A percentile compares a stretch with the other conserved stretches of the same genome.
phyloP scores from a whole-genome alignment of 2,329 filamentous ascomycete genomes.

The Pyricularia pennisetigena region DNA sequence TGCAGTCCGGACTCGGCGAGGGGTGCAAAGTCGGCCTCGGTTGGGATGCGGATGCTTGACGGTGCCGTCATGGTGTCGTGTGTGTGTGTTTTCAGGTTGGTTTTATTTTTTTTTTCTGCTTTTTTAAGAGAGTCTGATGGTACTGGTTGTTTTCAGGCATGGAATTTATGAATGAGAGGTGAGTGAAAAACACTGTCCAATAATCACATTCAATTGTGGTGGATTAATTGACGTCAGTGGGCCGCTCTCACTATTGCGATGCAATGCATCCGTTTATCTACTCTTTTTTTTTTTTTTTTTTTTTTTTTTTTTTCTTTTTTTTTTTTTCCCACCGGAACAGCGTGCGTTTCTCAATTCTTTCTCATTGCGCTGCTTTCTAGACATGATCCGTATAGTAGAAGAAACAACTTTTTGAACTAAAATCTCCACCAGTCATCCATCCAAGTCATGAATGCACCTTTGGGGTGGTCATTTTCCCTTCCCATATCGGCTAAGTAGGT shows the following conservation, averaged over 20 bases:
- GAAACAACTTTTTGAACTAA: no score
- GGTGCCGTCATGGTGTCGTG: background rate
- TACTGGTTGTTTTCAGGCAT: no score
- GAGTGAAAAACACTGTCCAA: background rate
- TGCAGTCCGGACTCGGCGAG: slow-evolving; percentile 28
- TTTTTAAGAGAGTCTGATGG: background rate
- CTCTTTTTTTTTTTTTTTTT: background rate
- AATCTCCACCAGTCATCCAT: background rate
- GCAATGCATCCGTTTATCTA: background rate
- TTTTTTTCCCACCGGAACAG: background rate
- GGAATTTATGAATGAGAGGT: background rate
- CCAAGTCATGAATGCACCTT: no score
- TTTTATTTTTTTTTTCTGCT: background rate
- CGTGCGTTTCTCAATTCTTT: background rate
- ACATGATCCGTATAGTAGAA: background rate
- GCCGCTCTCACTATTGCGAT: background rate
- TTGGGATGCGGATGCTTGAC: slow-evolving; percentile 32
- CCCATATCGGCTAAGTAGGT: no score
- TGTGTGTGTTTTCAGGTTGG: background rate
- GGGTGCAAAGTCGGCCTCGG: slow-evolving; percentile 36
- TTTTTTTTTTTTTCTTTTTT: background rate
- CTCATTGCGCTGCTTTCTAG: no score
- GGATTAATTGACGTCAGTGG: background rate
- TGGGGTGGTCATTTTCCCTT: no score
- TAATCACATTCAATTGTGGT: background rate